Percentiles rank a stretch among this genome's conserved stretches.
phyloP scores from a whole-genome alignment of 2,329 filamentous ascomycete species.

The Aureobasidium sp. region DNA sequence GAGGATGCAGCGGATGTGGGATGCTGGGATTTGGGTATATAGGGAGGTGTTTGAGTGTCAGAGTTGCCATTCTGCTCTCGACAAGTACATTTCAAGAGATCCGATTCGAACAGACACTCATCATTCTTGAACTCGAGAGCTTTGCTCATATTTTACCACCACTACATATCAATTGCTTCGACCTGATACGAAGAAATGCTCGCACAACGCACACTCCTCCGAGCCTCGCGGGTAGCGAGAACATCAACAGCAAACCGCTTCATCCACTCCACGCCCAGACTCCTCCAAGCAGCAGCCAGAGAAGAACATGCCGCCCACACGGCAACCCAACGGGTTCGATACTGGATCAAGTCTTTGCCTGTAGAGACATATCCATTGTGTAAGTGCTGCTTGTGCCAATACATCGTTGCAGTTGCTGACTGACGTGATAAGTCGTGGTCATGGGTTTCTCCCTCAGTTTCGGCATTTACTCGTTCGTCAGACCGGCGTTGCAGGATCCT shows the following conservation, averaged over 20 bases:
- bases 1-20: background rate
- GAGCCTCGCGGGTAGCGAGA: background rate
- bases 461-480: background rate
- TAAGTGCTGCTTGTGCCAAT: background rate
- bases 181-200: background rate
- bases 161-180: background rate
- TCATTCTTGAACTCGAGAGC: too few species aligned
- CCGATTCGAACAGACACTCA: too few species aligned
- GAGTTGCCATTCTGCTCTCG: background rate
- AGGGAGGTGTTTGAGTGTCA: background rate
- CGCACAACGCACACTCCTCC: background rate
- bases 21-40: background rate
- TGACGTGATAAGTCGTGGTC: background rate
- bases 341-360: constrained; percentile 6
- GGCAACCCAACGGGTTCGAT: background rate
- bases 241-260: background rate
- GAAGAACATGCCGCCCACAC: constrained; percentile 5
- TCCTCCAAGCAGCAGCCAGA: background rate
- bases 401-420: background rate
- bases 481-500: constrained; percentile 3
- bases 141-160: too few species aligned
- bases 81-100: too few species aligned
- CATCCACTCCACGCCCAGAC: background rate
- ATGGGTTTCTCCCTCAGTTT: background rate
- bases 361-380: constrained; percentile 5